A percentile compares a stretch with the other conserved stretches of the same genome.
These are phyloP conservation scores for Microsporum ferrugineum DNA, from an alignment of 2,329 filamentous ascomycete genomes.

Conservation along the genomic window DNA sequence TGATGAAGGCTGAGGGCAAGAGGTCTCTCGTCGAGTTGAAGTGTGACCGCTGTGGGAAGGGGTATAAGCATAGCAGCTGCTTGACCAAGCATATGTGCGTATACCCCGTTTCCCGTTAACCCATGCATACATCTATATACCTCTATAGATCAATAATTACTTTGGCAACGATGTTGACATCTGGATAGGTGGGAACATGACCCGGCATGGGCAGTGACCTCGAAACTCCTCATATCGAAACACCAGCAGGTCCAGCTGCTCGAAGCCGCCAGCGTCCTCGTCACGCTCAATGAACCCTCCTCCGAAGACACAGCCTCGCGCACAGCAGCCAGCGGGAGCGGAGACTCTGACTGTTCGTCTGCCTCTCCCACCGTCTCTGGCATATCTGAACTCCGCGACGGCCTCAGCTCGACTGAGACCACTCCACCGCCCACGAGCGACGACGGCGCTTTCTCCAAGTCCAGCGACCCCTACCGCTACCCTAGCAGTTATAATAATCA, in stretches of 20 bases:
- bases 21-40: conserved; percentile 77
- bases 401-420: conserved; percentile 77
- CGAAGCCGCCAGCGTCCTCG: conserved; percentile 90
- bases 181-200: conserved; percentile 90
- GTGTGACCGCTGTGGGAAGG: conserved; percentile 97
- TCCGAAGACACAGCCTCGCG: conserved; percentile 57
- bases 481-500: conserved; percentile 29
- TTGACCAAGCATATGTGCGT: conserved; percentile 99
- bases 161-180: conserved; percentile 17
- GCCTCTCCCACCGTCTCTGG: conserved; percentile 70
- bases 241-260: conserved; percentile 97
- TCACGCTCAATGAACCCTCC: conserved; percentile 69
- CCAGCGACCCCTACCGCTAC: conserved; percentile 29
- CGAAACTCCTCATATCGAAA: conserved; percentile 96
- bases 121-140: conserved; percentile 22
- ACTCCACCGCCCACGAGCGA: conserved; percentile 77
- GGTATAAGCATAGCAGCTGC: conserved; percentile 99
- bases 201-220: conserved; percentile 93
- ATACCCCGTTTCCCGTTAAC: conserved; percentile 34
- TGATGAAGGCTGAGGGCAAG: conserved; percentile 66
- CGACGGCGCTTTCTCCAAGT: conserved; percentile 43
- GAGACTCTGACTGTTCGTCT: conserved; percentile 69
- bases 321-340: conserved; percentile 46
- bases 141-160: conserved; percentile 2
- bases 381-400: conserved; percentile 61